phyloP scores from a whole-genome alignment of 2,329 filamentous ascomycete species.

The Neofusicoccum sp. region DNA sequence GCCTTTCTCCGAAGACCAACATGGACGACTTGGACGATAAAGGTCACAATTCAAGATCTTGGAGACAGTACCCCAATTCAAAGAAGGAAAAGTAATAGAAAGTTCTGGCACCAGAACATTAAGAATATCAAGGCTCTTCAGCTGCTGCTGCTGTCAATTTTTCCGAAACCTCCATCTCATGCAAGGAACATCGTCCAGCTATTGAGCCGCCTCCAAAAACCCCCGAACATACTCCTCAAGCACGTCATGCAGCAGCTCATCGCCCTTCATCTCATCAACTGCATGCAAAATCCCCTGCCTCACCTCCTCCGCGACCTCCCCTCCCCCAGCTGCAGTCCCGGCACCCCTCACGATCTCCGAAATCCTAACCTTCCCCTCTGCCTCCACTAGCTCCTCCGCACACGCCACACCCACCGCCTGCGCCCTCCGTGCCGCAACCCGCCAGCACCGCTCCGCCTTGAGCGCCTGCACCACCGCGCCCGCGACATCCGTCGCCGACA shows the following conservation, averaged over 20 bases:
- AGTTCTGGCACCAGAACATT: too few relatives aligned
- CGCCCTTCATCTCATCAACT: constrained; percentile 15
- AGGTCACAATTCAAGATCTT: too few relatives aligned
- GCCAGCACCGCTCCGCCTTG: constrained; percentile 5
- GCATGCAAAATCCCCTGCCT: neutral
- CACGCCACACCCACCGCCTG: constrained; percentile 3
- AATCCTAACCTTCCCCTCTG: neutral
- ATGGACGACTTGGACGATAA: too few relatives aligned
- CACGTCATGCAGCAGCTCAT: constrained; percentile 4
- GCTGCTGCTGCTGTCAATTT: neutral
- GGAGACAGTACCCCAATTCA: too few relatives aligned
- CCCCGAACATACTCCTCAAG: neutral
- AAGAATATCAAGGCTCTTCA: too few relatives aligned
- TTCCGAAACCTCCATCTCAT: neutral
- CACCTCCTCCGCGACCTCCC: neutral
- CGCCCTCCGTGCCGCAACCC: neutral
- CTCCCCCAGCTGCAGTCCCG: neutral
- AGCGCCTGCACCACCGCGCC: constrained; percentile 6
- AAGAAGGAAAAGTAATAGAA: too few relatives aligned
- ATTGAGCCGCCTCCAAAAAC: neutral
- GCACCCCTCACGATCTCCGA: constrained; percentile 5
- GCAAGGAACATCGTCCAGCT: too few relatives aligned
- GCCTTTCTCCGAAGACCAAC: too few relatives aligned
- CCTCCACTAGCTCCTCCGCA: constrained; percentile 11
- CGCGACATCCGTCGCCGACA: neutral